Evolutionary conservation across 805 yeast genomes (phyloP), one percentile per base, ranked within the genome.

Genomic region (Ogataea methylovora): DNA sequence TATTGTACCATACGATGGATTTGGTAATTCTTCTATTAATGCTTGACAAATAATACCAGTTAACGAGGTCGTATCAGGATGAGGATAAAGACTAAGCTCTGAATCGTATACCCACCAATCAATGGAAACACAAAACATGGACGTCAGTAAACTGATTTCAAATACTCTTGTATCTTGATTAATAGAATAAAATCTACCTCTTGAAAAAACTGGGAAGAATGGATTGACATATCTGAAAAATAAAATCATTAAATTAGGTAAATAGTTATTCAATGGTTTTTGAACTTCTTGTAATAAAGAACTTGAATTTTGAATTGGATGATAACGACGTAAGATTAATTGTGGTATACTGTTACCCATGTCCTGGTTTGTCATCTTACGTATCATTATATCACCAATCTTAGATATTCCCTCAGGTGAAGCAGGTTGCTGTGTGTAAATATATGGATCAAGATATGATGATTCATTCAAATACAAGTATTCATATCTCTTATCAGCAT

Each of bases 21-120:
- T 40, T 2, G 39, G 19, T 29, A 40, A n/a, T 29, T 40, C 42
- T 4, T 24, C 10, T 12, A 30, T 23, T 12, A 40, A 9, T 2
- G 33, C 17, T 8, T 31, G 29, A 5, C 29, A 11, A 1, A 44
- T 34, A 2, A 38, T 26, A 12, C 37, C 40, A 11, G 35, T 23
- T 10, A 42, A 28, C 6, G 29, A 21, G 4, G 11, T 15, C 5
- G 36, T 12, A 13, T 32, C 21, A n/a, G 46, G 46, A 8, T 26
- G 32, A 11, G 40, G 42, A 21, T 20, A 32, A 20, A 42, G 23
- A 24, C 38, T 37, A 12, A 42, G 35, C 15, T 37, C 38, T 4
- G 30, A 21, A 24, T 42, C 42, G 14, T 26, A 25, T 13, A 37
- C 40, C 46, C 46, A 42, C 41, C 44, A 42, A 19, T 42, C 46